Evolutionary conservation across 108 stramenopile genomes (phyloP).

Genomic region (Pseudonitzschia multiseries): DNA sequence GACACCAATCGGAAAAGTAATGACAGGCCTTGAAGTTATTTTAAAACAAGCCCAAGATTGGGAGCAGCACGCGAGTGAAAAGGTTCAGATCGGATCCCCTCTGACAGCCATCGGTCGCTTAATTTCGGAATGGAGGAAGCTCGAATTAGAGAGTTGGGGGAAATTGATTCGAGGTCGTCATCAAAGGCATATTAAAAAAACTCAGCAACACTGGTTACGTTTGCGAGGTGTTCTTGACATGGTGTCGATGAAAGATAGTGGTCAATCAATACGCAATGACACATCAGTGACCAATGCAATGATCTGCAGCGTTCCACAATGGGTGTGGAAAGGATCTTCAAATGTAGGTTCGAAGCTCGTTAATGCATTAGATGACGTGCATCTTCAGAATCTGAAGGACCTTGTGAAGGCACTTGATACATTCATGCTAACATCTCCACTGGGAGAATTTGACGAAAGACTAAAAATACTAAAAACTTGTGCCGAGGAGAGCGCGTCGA

Average conservation of each 20-base stretch:
- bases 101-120: conserved; percentile 68
- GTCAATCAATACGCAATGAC: not conserved
- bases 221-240: conserved; percentile 44
- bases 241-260: not conserved
- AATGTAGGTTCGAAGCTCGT: conserved; percentile 15
- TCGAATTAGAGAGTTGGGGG: conserved; percentile 94
- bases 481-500: conserved; percentile 40
- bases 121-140: conserved; percentile 89
- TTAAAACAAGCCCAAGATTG: conserved; percentile 93
- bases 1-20: conserved; percentile 82
- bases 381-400: conserved; percentile 35
- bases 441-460: conserved; percentile 70
- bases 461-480: conserved; percentile 61
- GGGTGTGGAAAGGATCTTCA: conserved; percentile 72
- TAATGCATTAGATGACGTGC: conserved; percentile 1
- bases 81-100: conserved; percentile 72
- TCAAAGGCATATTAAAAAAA: conserved; percentile 41
- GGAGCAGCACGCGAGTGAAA: conserved; percentile 92
- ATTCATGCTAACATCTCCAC: conserved; percentile 75
- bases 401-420: conserved; percentile 74
- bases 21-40: conserved; percentile 91
- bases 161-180: conserved; percentile 57
- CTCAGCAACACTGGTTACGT: conserved; percentile 60
- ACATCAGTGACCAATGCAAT: not conserved
- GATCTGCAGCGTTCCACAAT: conserved; percentile 40